A percentile compares a stretch with the other conserved stretches of the same genome.
Evolutionary conservation across 1,139 yeast species (phyloP).

Genomic region (Ogataea hybrid): DNA sequence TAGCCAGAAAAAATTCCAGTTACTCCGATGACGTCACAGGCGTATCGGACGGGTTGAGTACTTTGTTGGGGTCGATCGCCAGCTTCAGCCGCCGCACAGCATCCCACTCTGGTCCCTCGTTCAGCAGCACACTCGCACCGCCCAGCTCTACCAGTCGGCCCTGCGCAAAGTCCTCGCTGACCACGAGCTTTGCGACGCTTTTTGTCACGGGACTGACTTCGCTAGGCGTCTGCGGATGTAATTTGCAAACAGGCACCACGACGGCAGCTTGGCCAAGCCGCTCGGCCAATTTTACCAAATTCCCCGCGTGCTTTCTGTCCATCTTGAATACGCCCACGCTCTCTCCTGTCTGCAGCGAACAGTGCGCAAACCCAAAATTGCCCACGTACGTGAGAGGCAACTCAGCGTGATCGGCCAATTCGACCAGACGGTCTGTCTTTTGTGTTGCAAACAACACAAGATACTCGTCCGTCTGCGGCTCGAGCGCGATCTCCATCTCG

Average conservation of each 20-base stretch:
- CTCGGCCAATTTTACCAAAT: conserved; percentile 13
- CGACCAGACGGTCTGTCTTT: conserved; percentile 10
- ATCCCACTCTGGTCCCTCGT: conserved; percentile 2
- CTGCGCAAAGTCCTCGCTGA: conserved; percentile 11
- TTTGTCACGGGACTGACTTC: not conserved
- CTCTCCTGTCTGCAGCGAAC: not conserved
- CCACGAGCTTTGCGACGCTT: conserved; percentile 2
- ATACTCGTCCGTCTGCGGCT: conserved; percentile 1
- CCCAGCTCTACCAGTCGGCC: conserved; percentile 4
- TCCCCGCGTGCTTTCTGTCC: conserved; percentile 10
- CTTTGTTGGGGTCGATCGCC: conserved; percentile 18
- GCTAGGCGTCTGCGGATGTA: not conserved
- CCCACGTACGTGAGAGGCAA: conserved; percentile 2
- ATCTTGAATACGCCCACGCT: conserved; percentile 5
- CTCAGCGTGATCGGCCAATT: conserved; percentile 7
- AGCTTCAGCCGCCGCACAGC: conserved; percentile 18
- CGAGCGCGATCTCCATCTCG: conserved; percentile 12
- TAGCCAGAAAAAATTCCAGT: not conserved
- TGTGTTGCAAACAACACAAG: conserved; percentile 20
- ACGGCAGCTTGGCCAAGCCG: not conserved
- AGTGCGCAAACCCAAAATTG: not conserved
- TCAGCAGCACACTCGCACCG: not conserved
- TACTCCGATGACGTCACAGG: conserved; percentile 4
- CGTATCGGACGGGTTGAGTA: conserved; percentile 12
- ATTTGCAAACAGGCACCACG: not conserved